phyloP scores from a whole-genome alignment of 371 early-diverging fungal genomes.

The Mucor racemosus region DNA sequence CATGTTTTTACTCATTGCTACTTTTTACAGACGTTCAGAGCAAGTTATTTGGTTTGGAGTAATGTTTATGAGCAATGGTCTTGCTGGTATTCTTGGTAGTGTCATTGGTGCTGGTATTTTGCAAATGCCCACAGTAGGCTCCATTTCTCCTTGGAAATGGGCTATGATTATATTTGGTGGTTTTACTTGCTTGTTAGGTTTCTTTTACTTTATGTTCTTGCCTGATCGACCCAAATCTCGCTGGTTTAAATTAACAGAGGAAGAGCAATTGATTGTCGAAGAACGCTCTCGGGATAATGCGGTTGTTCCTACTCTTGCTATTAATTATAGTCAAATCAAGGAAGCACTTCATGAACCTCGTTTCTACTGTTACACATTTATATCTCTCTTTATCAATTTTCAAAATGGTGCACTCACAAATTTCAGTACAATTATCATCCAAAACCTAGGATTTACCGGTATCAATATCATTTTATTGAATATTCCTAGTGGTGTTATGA shows the following conservation, averaged over 20 bases:
- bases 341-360: conserved; percentile 25
- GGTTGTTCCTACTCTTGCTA: conserved; percentile 11
- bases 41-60: conserved; percentile 37
- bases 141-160: conserved; percentile 49
- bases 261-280: conserved; percentile 20
- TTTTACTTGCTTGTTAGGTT: conserved; percentile 12
- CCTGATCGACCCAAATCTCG: conserved; percentile 24
- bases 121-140: conserved; percentile 44
- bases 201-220: conserved; percentile 28
- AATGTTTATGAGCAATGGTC: conserved; percentile 48
- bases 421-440: conserved; percentile 21
- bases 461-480: conserved; percentile 16
- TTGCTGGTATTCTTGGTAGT: conserved; percentile 45
- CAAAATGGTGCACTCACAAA: conserved; percentile 32
- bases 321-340: conserved; percentile 18
- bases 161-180: conserved; percentile 26
- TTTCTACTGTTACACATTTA: conserved; percentile 26
- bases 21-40: conserved; percentile 40
- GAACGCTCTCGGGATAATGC: conserved; percentile 36
- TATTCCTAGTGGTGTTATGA: conserved; percentile 15
- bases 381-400: conserved; percentile 19
- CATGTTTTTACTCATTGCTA: conserved; percentile 39
- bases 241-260: conserved; percentile 21
- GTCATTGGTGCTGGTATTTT: conserved; percentile 36
- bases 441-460: conserved; percentile 16